phyloP scores from a whole-genome alignment of 495 filamentous ascomycete genomes.

The Cetradonia linearis region DNA sequence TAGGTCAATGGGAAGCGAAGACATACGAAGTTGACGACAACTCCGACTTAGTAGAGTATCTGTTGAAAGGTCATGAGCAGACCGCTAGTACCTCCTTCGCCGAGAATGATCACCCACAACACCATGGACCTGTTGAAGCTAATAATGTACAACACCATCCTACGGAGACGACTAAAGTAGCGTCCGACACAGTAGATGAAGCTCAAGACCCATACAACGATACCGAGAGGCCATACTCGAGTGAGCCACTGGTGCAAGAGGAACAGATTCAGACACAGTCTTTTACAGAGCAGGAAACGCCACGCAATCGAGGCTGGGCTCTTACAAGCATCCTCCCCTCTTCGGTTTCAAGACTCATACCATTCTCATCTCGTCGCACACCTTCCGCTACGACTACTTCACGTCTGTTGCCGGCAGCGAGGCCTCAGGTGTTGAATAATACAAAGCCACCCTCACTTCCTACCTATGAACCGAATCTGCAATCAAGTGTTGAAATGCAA shows the following conservation, averaged over 20 bases:
- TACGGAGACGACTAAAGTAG: neutral
- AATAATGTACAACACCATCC: neutral
- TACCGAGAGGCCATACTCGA: neutral
- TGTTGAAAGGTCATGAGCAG: neutral
- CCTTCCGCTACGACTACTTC: neutral
- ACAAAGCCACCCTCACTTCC: neutral
- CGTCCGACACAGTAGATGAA: neutral
- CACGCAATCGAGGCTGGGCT: conserved; percentile 12
- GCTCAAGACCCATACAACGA: conserved; percentile 3
- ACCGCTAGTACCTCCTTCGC: neutral
- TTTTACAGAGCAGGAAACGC: conserved; percentile 10
- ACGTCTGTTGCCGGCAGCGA: conserved; percentile 1
- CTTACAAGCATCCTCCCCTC: conserved; percentile 4
- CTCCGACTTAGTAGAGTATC: neutral
- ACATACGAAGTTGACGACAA: neutral
- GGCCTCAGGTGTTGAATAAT: neutral
- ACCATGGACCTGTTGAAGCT: neutral
- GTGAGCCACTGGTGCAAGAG: neutral
- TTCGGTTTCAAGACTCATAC: conserved; percentile 11
- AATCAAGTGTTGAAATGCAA: neutral
- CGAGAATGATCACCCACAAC: neutral
- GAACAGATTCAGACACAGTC: neutral
- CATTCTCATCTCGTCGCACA: conserved; percentile 11
- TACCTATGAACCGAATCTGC: neutral
- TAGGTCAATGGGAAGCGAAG: conserved; percentile 3